phyloP scores from a whole-genome alignment of 2,329 filamentous ascomycete species.

The Fusarium verrucosum region DNA sequence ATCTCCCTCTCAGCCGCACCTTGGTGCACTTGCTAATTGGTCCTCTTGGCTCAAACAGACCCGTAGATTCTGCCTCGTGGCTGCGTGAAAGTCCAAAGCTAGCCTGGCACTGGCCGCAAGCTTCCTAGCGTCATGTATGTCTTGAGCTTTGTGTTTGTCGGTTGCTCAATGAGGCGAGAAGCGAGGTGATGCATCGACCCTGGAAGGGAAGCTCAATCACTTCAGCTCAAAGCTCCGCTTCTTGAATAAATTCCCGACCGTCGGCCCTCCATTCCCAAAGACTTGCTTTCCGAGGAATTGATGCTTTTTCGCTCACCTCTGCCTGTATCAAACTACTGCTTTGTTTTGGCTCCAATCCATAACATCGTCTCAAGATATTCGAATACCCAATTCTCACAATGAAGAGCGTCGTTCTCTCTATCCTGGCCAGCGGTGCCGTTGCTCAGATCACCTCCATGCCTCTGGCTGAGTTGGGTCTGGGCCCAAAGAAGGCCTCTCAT shows the following conservation, averaged over 20 bases:
- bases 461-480: slow-evolving; percentile 20
- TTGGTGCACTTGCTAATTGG: slow-evolving; percentile 29
- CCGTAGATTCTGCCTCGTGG: slow-evolving; percentile 37
- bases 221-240: slow-evolving; percentile 14
- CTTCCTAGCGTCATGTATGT: slow-evolving; percentile 31
- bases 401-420: slow-evolving; percentile 38
- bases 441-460: slow-evolving; percentile 42
- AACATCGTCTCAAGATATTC: slow-evolving; percentile 4
- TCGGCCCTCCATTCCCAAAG: slow-evolving; percentile 6
- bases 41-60: not conserved
- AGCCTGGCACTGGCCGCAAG: slow-evolving; percentile 28
- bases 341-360: not conserved
- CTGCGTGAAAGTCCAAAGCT: slow-evolving; percentile 21
- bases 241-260: slow-evolving; percentile 31
- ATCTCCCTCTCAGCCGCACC: slow-evolving; percentile 42
- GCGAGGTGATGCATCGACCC: slow-evolving; percentile 29
- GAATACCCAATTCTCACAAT: slow-evolving; percentile 28
- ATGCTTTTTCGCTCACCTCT: slow-evolving; percentile 6
- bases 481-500: too few species aligned
- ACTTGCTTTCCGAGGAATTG: slow-evolving; percentile 13
- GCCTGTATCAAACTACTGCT: slow-evolving; percentile 17
- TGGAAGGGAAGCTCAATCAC: slow-evolving; percentile 17
- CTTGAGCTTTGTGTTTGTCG: slow-evolving; percentile 9
- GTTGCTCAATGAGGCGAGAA: slow-evolving; percentile 19
- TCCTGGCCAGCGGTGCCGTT: slow-evolving; percentile 39